Percentiles rank a stretch among this genome's conserved stretches.
phyloP scores from a whole-genome alignment of 768 basidiomycete species.

The Scleroderma citrinum region DNA sequence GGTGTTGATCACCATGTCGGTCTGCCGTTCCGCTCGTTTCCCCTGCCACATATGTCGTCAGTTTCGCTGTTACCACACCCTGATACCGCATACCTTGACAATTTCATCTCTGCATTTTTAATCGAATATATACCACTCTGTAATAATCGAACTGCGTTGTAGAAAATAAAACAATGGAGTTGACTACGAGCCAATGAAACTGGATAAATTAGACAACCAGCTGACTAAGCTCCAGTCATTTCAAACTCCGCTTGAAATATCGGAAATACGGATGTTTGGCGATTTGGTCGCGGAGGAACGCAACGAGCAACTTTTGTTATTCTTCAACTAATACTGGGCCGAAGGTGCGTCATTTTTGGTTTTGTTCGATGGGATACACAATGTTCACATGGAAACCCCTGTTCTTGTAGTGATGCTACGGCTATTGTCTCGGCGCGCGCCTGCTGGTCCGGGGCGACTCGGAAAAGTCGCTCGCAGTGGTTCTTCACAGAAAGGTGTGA shows the following conservation, averaged over 20 bases:
- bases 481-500: conserved; percentile 32
- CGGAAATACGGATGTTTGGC: conserved; percentile 7
- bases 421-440: conserved; percentile 50
- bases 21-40: too few species aligned
- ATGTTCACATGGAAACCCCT: background rate
- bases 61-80: background rate
- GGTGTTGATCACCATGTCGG: too few species aligned
- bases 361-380: too few species aligned
- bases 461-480: conserved; percentile 49
- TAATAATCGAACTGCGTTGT: background rate
- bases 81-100: background rate
- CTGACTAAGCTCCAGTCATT: conserved; percentile 3
- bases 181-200: too few species aligned
- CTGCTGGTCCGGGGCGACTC: conserved; percentile 63
- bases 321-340: conserved; percentile 11
- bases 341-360: background rate
- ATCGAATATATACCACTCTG: background rate
- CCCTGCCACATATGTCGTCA: background rate
- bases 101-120: background rate
- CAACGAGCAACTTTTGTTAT: conserved; percentile 35
- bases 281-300: conserved; percentile 33
- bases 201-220: background rate
- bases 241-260: conserved; percentile 19
- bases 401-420: conserved; percentile 51
- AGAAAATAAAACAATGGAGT: conserved; percentile 1